These are phyloP conservation scores for Aspergillus sojae DNA, from an alignment of 2,329 filamentous ascomycete genomes.

Conservation along the genomic window DNA sequence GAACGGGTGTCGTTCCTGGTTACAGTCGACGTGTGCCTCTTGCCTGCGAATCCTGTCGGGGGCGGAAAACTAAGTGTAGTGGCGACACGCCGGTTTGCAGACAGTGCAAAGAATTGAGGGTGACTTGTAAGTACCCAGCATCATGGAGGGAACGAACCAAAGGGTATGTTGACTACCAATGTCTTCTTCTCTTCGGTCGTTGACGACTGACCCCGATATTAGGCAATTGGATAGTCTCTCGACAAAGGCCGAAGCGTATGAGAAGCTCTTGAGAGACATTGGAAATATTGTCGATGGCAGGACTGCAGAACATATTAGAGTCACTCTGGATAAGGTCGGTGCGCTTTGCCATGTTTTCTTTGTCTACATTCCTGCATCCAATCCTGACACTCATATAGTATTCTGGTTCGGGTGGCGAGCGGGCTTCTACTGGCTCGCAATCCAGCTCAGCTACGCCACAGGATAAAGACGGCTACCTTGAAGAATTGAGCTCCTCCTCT, in stretches of 20 bases:
- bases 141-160: constrained; percentile 42
- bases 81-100: constrained; percentile 45
- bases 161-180: constrained; percentile 30
- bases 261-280: constrained; percentile 42
- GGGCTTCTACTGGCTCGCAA: constrained; percentile 25
- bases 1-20: constrained; percentile 15
- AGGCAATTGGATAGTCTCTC: constrained; percentile 40
- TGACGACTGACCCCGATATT: constrained; percentile 8
- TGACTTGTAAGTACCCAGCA: constrained; percentile 42
- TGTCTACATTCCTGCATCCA: not conserved
- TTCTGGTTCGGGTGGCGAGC: constrained; percentile 18
- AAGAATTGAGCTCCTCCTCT: constrained; percentile 33
- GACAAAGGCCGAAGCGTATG: constrained; percentile 39
- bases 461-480: constrained; percentile 29
- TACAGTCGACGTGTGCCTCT: constrained; percentile 35
- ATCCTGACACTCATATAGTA: constrained; percentile 21
- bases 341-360: not conserved
- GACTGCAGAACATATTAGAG: constrained; percentile 39
- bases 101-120: constrained; percentile 43
- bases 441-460: constrained; percentile 35
- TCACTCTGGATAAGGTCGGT: constrained; percentile 41
- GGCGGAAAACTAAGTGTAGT: constrained; percentile 49
- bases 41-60: constrained; percentile 46
- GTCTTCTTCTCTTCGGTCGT: constrained; percentile 6
- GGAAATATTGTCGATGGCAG: constrained; percentile 34